Evolutionary conservation across 1,139 yeast species (phyloP).

Genomic region (Spathaspora jeffriesii): DNA sequence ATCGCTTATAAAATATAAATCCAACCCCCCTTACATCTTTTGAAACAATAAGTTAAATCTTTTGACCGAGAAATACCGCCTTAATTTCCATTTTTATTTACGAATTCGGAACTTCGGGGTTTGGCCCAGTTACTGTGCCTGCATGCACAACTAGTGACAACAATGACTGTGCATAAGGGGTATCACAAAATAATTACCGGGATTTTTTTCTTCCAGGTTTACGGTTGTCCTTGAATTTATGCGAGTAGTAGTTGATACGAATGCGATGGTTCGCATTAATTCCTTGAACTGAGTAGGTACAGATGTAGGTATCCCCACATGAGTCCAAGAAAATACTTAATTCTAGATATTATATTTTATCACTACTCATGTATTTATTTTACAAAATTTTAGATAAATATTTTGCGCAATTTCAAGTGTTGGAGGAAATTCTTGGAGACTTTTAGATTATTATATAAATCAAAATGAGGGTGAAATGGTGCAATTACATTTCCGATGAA

Average conservation of each 20-base stretch:
- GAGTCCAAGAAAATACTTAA: neutral
- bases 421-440: neutral
- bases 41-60: neutral
- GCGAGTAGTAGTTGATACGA: neutral
- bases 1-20: neutral
- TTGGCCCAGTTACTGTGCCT: neutral
- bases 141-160: constrained; percentile 1
- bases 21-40: neutral
- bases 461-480: neutral
- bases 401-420: neutral
- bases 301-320: neutral
- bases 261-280: neutral
- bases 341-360: no score
- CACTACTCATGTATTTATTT: neutral
- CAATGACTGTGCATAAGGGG: neutral
- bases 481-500: neutral
- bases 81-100: neutral
- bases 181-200: neutral
- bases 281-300: neutral
- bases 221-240: neutral
- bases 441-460: neutral
- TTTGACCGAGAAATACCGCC: neutral
- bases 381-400: neutral
- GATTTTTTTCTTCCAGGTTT: neutral
- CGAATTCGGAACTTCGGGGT: neutral